These are phyloP conservation scores for Letharia columbiana DNA, from an alignment of 495 filamentous ascomycete genomes.

Conservation along the genomic window DNA sequence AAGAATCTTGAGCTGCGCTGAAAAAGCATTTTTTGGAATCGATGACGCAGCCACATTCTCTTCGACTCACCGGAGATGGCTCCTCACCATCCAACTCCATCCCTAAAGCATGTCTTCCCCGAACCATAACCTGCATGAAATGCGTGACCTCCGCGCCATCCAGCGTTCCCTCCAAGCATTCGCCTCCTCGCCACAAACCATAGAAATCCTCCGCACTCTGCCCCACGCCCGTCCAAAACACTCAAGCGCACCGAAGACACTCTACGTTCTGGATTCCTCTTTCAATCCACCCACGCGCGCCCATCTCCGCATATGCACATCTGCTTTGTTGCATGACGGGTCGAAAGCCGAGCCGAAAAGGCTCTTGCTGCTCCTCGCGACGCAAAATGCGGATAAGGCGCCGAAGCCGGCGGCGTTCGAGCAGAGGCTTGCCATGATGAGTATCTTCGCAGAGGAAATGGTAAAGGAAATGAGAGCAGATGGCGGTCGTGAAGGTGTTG, in stretches of 20 bases:
- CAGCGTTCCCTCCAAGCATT: slow-evolving; percentile 46
- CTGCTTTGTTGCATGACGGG: slow-evolving; percentile 49
- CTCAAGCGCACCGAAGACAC: slow-evolving; percentile 32
- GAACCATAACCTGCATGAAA: slow-evolving; percentile 1
- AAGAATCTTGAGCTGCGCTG: not conserved
- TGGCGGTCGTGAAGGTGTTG: slow-evolving; percentile 4
- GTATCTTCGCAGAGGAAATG: slow-evolving; percentile 62
- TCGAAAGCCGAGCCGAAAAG: slow-evolving; percentile 36
- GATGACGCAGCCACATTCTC: not conserved
- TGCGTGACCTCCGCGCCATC: slow-evolving; percentile 16
- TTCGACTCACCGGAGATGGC: not conserved
- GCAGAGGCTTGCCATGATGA: slow-evolving; percentile 81
- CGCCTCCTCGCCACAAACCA: slow-evolving; percentile 43
- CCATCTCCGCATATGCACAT: slow-evolving; percentile 65
- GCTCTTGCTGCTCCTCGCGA: slow-evolving; percentile 73
- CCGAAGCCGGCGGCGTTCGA: slow-evolving; percentile 74
- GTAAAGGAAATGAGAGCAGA: slow-evolving; percentile 27
- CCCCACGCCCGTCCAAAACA: slow-evolving; percentile 28
- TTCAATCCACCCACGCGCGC: slow-evolving; percentile 91
- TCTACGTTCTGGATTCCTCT: slow-evolving; percentile 87
- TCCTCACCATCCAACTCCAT: not conserved
- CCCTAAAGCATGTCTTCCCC: slow-evolving; percentile 6
- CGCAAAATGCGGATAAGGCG: slow-evolving; percentile 90
- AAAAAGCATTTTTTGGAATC: not conserved
- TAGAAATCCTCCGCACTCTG: slow-evolving; percentile 53